Evolutionary conservation across 2,329 filamentous ascomycete species (phyloP).

Genomic region (Paraphoma sp.): DNA sequence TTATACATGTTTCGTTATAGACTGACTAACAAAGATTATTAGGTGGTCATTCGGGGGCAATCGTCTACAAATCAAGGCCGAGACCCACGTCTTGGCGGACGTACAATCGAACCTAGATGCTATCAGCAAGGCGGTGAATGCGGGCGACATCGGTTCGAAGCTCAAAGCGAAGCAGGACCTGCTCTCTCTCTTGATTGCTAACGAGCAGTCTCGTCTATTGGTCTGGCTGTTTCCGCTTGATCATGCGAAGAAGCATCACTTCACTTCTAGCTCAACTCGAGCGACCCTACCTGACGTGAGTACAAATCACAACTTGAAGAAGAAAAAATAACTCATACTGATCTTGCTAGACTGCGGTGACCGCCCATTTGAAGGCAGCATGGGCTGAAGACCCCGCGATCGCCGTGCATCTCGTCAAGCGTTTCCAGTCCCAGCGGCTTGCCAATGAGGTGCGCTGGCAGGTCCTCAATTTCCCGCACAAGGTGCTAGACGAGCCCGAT

Average conservation of each 20-base stretch:
- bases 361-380: conserved; percentile 76
- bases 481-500: conserved; percentile 79
- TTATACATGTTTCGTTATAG: background rate
- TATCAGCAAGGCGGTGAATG: conserved; percentile 65
- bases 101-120: conserved; percentile 71
- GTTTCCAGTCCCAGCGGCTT: conserved; percentile 79
- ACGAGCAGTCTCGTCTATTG: conserved; percentile 79
- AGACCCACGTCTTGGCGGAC: conserved; percentile 81
- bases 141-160: conserved; percentile 60
- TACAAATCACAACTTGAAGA: background rate
- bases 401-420: conserved; percentile 81
- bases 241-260: conserved; percentile 63
- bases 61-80: conserved; percentile 89
- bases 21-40: conserved; percentile 18
- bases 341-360: conserved; percentile 58
- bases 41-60: conserved; percentile 96
- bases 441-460: conserved; percentile 79
- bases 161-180: conserved; percentile 83
- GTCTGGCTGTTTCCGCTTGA: conserved; percentile 90
- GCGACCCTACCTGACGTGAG: conserved; percentile 51
- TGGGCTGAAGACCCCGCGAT: conserved; percentile 87
- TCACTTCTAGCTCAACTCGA: conserved; percentile 52
- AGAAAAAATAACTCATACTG: conserved; percentile 12
- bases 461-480: conserved; percentile 82
- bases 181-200: conserved; percentile 79